Conservation (phyloP, 305 asterid species). For the Coffea humblotiana region DNA sequence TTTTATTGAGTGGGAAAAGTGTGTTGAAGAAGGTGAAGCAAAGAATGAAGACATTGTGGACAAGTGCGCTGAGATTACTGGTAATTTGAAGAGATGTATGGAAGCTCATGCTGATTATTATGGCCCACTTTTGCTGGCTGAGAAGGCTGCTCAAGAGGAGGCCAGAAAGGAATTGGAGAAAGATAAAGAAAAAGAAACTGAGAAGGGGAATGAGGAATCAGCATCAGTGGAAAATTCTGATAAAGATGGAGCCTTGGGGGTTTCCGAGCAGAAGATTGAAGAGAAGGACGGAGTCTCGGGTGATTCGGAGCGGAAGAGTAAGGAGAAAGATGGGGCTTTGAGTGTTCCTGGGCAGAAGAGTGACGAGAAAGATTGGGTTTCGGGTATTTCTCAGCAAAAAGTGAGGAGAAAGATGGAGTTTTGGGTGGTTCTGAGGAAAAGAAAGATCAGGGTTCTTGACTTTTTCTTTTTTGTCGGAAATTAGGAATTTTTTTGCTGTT, state of each 20-base stretch:
- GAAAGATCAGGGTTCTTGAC: slow-evolving; percentile 15
- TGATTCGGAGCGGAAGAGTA: not conserved
- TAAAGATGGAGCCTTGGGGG: slow-evolving; percentile 18
- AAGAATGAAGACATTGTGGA: slow-evolving; percentile 59
- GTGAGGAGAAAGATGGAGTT: not conserved
- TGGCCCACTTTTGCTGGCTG: slow-evolving; percentile 63
- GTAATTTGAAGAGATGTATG: slow-evolving; percentile 69
- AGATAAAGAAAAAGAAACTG: slow-evolving; percentile 31
- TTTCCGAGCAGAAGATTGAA: not conserved
- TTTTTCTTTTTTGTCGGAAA: not conserved
- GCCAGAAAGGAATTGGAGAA: slow-evolving; percentile 42
- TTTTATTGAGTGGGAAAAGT: slow-evolving; percentile 76
- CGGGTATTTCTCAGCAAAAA: slow-evolving; percentile 8
- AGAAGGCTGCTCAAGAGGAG: slow-evolving; percentile 51
- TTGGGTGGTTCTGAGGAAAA: slow-evolving; percentile 7
- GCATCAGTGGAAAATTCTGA: slow-evolving; percentile 3
- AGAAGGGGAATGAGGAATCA: slow-evolving; percentile 15
- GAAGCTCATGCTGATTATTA: slow-evolving; percentile 70
- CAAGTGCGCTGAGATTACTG: slow-evolving; percentile 63
- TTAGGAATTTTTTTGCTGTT: slow-evolving; percentile 5
- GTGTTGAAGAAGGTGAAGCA: slow-evolving; percentile 69
- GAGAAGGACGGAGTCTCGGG: slow-evolving; percentile 20
- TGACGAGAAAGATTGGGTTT: slow-evolving; percentile 16
- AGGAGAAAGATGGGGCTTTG: slow-evolving; percentile 16
- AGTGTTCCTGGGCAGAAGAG: slow-evolving; percentile 1